These are phyloP conservation scores for Rhynchospora breviuscula DNA, from an alignment of 176 grass and related monocot species.

Conservation along the genomic window DNA sequence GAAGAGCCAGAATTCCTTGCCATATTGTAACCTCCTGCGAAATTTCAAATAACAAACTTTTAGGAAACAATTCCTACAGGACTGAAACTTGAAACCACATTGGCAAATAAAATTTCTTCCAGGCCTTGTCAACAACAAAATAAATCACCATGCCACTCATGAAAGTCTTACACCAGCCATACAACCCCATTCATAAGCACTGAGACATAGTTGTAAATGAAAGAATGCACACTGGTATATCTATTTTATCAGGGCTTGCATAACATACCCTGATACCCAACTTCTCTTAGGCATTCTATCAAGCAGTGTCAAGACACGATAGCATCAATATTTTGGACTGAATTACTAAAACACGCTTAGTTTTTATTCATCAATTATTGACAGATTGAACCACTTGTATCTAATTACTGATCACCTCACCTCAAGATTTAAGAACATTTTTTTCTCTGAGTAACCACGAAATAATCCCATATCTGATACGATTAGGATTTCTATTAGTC, in stretches of 20 bases:
- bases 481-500: neutral
- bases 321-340: neutral
- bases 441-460: neutral
- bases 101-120: neutral
- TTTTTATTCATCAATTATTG: neutral
- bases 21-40: slow-evolving; percentile 48
- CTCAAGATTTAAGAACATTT: neutral
- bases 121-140: neutral
- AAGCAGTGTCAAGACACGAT: neutral
- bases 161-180: slow-evolving; percentile 1
- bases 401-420: neutral
- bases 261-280: neutral
- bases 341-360: neutral
- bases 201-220: neutral
- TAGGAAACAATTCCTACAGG: neutral
- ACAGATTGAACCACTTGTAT: neutral
- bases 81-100: neutral
- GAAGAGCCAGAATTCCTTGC: slow-evolving; percentile 57
- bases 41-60: slow-evolving; percentile 26
- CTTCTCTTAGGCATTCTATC: neutral
- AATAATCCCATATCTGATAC: neutral
- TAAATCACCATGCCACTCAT: neutral
- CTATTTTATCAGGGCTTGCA: neutral
- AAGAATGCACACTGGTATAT: neutral
- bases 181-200: neutral